A percentile compares a stretch with the other conserved stretches of the same genome.
These are phyloP conservation scores for Diaporthe capsici DNA, from an alignment of 2,329 filamentous ascomycete genomes.

Conservation along the genomic window DNA sequence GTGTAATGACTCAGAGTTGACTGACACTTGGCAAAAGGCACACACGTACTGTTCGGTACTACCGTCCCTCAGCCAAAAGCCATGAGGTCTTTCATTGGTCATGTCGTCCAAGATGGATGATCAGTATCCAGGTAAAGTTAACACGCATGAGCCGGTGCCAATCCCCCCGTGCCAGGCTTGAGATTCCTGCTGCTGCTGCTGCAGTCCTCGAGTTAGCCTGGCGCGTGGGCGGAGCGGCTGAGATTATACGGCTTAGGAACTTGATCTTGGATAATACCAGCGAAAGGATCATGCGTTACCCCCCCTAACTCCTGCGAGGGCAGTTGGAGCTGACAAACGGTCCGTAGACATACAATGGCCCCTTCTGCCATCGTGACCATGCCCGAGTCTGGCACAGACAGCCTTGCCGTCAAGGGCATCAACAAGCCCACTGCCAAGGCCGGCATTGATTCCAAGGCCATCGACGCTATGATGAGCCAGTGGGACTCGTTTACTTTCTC, in stretches of 20 bases:
- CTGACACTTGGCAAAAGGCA: conserved; percentile 26
- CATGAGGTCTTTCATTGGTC: conserved; percentile 43
- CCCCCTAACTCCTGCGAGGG: conserved; percentile 52
- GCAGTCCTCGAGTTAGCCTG: neutral
- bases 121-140: conserved; percentile 52
- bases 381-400: conserved; percentile 59
- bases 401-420: conserved; percentile 46
- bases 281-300: conserved; percentile 97
- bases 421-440: conserved; percentile 57
- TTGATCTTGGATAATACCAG: conserved; percentile 57
- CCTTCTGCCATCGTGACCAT: conserved; percentile 75
- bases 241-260: conserved; percentile 57
- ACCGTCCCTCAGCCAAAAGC: conserved; percentile 27
- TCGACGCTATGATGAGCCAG: conserved; percentile 78
- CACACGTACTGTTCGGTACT: conserved; percentile 33
- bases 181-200: neutral
- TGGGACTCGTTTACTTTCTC: conserved; percentile 89
- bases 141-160: conserved; percentile 54
- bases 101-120: conserved; percentile 43
- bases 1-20: neutral
- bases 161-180: conserved; percentile 39
- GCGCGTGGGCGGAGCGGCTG: conserved; percentile 48
- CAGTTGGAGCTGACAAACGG: conserved; percentile 54
- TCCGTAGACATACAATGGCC: conserved; percentile 73
- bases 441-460: conserved; percentile 61